Percentiles rank a stretch among this genome's conserved stretches.
Conservation (phyloP, 352 stramenopile species). For the Globisporangium spinosum region DNA sequence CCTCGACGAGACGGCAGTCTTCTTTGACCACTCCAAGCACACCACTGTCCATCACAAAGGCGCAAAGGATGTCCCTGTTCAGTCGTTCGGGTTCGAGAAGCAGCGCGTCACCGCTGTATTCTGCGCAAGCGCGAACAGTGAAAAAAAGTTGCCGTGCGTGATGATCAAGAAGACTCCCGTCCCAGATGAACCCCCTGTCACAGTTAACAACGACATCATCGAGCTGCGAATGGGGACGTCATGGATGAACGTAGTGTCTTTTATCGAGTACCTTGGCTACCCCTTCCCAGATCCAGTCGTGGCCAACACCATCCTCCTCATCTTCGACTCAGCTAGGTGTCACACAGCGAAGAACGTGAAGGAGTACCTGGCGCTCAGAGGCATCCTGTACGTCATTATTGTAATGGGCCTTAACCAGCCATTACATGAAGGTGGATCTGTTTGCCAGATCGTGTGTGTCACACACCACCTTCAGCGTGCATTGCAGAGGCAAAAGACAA, state of each 20-base stretch:
- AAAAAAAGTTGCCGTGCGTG: not conserved
- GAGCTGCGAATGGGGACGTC: not conserved
- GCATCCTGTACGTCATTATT: not conserved
- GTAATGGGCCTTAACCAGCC: too few relatives aligned
- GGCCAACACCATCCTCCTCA: not conserved
- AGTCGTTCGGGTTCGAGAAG: conserved; percentile 4
- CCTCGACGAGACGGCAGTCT: conserved; percentile 2
- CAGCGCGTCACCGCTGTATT: conserved; percentile 2
- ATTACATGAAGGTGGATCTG: too few relatives aligned
- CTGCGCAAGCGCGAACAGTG: not conserved
- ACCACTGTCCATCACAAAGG: not conserved
- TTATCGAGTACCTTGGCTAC: not conserved
- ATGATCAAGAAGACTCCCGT: not conserved
- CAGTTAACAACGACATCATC: not conserved
- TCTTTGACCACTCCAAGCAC: conserved; percentile 2
- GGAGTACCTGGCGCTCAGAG: not conserved
- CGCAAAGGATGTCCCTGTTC: not conserved
- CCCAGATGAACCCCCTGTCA: not conserved
- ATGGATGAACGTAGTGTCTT: not conserved
- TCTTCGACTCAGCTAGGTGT: not conserved
- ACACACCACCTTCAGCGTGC: too few relatives aligned
- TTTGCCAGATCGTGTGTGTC: too few relatives aligned
- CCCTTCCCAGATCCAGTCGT: not conserved
- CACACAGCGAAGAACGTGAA: not conserved
- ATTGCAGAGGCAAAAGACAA: too few relatives aligned